Base-by-base conservation (phyloP, 2,329 filamentous ascomycete genomes). In the Microdochium trichocladiopsis region DNA sequence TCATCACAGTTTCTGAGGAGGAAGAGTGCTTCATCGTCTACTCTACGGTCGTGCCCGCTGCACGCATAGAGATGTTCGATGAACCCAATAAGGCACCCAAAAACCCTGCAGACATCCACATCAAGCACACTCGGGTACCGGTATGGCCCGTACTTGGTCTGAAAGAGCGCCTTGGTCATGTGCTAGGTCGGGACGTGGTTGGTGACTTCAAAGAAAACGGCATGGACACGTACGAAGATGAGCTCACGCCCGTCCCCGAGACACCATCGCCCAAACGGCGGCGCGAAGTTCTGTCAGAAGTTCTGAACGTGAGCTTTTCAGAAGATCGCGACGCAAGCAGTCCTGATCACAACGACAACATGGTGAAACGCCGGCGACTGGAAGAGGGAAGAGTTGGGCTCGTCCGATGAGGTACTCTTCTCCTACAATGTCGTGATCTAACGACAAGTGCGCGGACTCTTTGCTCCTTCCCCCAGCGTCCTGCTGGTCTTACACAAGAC, bases 71-170 rank as follows among this genome's bases (percentile, higher is more conserved):
- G 47, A 72, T 75, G 55, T 81, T 83, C 51, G 69, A 79, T 52
- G 58, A 72, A 14, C 79, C 79, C 0, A 64, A 68, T 50, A 72
- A 69, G 51, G 67, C 69, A 2, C 71, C 72, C 1, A 24, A 56
- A 2, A 59, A 60, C 4, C 58, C 62, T 14, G 48, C 65, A 2
- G 70, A 71, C 2, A 64, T 83, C 54, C 65, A 65, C 33, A 75
- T 83, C 21, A 68, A 74, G 31, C 75, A 76, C 60, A 68, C 69
- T 2, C 70, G 70, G 8, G 75, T 83, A 2, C 74, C 75, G 0
- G 69, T 77, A 24, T 82, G 77, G 77, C 80, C 80, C 0, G 69
- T 81, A 5, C 60, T 79, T 0, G 79, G 79, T 3, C 69, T 83
- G 6, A 74, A 75, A 53, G 78, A 82, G 61, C 73, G 80, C 5